phyloP scores from a whole-genome alignment of 371 early-diverging fungal species.

The Lichtheimia hyalospora region DNA sequence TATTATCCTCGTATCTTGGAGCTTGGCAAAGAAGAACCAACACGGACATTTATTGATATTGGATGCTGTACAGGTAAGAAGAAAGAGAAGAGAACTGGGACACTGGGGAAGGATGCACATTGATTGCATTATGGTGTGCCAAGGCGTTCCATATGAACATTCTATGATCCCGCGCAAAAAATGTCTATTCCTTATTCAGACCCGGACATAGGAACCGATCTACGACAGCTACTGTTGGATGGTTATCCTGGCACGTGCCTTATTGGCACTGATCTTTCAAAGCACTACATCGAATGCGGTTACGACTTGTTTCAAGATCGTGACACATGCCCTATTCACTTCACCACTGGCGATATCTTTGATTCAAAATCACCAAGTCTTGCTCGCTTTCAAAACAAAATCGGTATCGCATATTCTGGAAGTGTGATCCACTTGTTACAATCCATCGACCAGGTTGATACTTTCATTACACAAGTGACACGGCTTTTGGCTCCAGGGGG shows the following conservation, averaged over 20 bases:
- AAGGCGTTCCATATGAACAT: not conserved
- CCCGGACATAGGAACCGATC: constrained; percentile 31
- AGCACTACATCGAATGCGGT: constrained; percentile 36
- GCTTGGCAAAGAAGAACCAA: constrained; percentile 15
- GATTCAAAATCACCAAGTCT: constrained; percentile 6
- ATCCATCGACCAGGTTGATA: constrained; percentile 10
- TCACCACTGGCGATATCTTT: constrained; percentile 28
- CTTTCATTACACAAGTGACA: constrained; percentile 19
- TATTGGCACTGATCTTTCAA: constrained; percentile 32
- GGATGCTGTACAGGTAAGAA: constrained; percentile 49
- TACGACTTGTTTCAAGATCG: constrained; percentile 34
- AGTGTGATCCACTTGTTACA: constrained; percentile 41
- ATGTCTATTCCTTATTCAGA: constrained; percentile 4
- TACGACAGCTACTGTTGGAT: constrained; percentile 34
- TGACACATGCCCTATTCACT: constrained; percentile 23
- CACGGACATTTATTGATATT: constrained; percentile 37
- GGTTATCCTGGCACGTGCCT: constrained; percentile 38
- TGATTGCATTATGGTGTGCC: not conserved
- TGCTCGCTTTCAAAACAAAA: constrained; percentile 6
- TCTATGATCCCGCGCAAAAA: not conserved
- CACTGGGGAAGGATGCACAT: not conserved
- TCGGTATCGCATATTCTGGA: constrained; percentile 29
- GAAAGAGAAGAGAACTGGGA: constrained; percentile 4
- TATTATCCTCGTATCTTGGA: constrained; percentile 31
- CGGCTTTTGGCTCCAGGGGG: constrained; percentile 28